Evolutionary conservation across 1,139 yeast genomes (phyloP).

Genomic region (Tardiomyces blankii): DNA sequence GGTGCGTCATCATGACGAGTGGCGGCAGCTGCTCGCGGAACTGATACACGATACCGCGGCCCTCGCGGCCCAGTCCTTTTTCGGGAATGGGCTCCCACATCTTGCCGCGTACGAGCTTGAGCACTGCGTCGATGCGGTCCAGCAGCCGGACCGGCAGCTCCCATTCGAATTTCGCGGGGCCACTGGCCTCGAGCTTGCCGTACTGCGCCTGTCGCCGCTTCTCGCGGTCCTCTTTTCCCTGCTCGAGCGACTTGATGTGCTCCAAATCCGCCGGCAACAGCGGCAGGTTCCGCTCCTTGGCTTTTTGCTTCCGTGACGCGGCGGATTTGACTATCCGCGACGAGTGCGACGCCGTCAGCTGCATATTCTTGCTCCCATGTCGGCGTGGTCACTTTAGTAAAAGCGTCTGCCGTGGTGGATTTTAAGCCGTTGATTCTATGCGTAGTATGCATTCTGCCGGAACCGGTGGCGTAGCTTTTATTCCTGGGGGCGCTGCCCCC

Average conservation of each 20-base stretch:
- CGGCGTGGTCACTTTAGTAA: not conserved
- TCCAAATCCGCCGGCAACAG: conserved; percentile 21
- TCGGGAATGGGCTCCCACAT: conserved; percentile 23
- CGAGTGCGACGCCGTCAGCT: not conserved
- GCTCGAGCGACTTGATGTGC: conserved; percentile 17
- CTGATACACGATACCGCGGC: conserved; percentile 15
- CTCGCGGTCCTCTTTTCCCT: conserved; percentile 13
- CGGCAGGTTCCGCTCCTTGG: conserved; percentile 7
- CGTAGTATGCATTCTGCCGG: too few relatives aligned
- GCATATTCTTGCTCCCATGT: conserved; percentile 1
- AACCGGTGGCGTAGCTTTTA: too few relatives aligned
- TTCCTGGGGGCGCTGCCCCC: too few relatives aligned
- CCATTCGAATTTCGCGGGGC: conserved; percentile 16
- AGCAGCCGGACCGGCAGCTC: conserved; percentile 4
- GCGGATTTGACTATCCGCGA: conserved; percentile 2
- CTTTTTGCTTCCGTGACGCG: not conserved
- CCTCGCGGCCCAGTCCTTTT: conserved; percentile 17
- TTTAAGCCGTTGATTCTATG: too few relatives aligned
- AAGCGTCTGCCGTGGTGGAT: not conserved
- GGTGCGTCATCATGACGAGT: conserved; percentile 28
- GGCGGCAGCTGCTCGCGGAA: conserved; percentile 27
- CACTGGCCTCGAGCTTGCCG: conserved; percentile 17
- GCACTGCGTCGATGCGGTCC: conserved; percentile 12
- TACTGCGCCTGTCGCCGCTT: conserved; percentile 9
- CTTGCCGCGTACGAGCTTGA: conserved; percentile 12